Conservation (phyloP, 169 alveolate species). For the Cyclospora cayetanensis region DNA sequence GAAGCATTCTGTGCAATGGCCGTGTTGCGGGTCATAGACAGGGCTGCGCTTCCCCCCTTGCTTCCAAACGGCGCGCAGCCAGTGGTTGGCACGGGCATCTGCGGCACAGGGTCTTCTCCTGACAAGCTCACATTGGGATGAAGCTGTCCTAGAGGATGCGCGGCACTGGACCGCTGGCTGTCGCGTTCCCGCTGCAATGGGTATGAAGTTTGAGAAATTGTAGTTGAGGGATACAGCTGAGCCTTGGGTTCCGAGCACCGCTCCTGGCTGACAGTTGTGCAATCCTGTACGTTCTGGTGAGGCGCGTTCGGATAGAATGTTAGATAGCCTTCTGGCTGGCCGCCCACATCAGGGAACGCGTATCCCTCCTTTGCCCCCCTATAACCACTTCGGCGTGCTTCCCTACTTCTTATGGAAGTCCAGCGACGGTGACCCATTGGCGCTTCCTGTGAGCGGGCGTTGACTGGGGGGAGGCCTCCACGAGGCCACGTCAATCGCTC, state of each 20-base stretch:
- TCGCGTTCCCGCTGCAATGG: background rate
- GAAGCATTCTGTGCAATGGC: background rate
- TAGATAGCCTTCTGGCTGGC: background rate
- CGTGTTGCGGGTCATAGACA: background rate
- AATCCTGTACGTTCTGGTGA: background rate
- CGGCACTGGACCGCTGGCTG: background rate
- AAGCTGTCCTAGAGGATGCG: background rate
- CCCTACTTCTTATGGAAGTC: slow-evolving; percentile 37
- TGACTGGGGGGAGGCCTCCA: slow-evolving; percentile 22
- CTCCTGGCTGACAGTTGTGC: background rate
- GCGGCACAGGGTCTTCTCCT: background rate
- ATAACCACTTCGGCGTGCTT: slow-evolving; percentile 38
- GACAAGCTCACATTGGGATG: background rate
- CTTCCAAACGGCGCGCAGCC: background rate
- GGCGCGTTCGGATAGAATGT: background rate
- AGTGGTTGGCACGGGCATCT: background rate
- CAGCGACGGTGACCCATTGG: slow-evolving; percentile 27
- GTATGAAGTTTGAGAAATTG: background rate
- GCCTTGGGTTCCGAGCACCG: background rate
- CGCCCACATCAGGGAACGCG: slow-evolving; percentile 50
- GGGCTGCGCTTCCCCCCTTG: background rate
- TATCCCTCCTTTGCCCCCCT: slow-evolving; percentile 65
- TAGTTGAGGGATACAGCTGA: slow-evolving; percentile 2
- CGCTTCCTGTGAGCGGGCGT: slow-evolving; percentile 23
- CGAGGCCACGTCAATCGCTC: slow-evolving; percentile 43